Base-by-base conservation (phyloP, 495 filamentous ascomycete species). In the Talaromyces wortmannii region DNA sequence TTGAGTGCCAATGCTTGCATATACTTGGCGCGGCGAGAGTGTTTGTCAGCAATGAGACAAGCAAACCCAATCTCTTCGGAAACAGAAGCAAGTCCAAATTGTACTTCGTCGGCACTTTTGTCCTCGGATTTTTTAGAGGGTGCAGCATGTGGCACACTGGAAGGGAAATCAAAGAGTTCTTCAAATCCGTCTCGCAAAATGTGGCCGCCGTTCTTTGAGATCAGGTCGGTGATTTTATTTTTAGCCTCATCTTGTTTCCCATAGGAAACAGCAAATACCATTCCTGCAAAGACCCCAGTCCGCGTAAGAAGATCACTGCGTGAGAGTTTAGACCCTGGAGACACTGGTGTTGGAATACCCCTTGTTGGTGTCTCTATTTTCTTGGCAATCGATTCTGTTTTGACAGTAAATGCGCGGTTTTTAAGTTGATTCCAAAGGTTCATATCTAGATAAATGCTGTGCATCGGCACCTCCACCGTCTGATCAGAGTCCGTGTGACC, bases 1-100 rank as follows among this genome's bases (percentile, higher is more conserved):
- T 90, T 89, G 4, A 98, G 80, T 7, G 95, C 92, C 11, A 98
- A 83, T 0, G 94, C 94, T 66, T 97, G 92, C 78, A 98, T 87
- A 68, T 94, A 96, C 59, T 98, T 98, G 36, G 84, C 82, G 53
- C 88, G 87, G n/a, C 94, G 84, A 11, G 87, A 95, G 67, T 96
- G 86, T 30, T 81, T 80, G 66, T 97, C 88, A 0, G 94, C 86
- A 57, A 98, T 91, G 15, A 97, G 72, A 18, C 87, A 90, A 0
- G 85, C 79, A 67, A 98, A 97, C 5, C 90, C 89, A 0, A 86
- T 69, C 10, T 75, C 64, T 15, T 75, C 66, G 30, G 83, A 80
- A 11, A 69, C 66, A 0, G 69, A 43, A 0, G 71, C 83, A 18
- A 88, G 67, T 3, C 64, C 61, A 15, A 88, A 70, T 0, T 53